Percentiles rank a stretch among this genome's conserved stretches.
Evolutionary conservation across 2,329 filamentous ascomycete species (phyloP).

Genomic region (Neofusicoccum ribis): DNA sequence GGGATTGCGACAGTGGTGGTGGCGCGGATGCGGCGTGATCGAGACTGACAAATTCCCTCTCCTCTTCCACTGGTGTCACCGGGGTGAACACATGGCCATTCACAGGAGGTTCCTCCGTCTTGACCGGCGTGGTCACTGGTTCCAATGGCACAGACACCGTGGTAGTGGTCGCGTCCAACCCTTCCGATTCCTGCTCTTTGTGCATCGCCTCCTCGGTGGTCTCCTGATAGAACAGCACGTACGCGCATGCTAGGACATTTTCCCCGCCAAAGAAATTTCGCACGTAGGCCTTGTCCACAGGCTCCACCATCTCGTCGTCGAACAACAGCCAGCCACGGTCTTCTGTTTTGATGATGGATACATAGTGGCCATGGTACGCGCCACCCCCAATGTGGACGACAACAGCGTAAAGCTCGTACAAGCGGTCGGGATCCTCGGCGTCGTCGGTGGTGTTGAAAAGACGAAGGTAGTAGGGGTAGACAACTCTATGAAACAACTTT

Average conservation of each 20-base stretch:
- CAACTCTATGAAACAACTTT: constrained; percentile 94
- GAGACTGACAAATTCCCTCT: constrained; percentile 57
- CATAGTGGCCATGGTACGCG: constrained; percentile 96
- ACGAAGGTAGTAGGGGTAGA: constrained; percentile 94
- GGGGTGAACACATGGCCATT: constrained; percentile 38
- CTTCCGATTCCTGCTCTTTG: constrained; percentile 82
- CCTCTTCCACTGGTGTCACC: constrained; percentile 44
- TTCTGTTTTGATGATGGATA: constrained; percentile 95
- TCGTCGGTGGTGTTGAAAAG: constrained; percentile 98
- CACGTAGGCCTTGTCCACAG: constrained; percentile 94
- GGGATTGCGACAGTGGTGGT: constrained; percentile 28
- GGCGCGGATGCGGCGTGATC: constrained; percentile 67
- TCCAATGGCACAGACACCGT: constrained; percentile 56
- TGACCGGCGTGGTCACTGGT: constrained; percentile 36
- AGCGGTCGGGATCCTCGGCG: constrained; percentile 84
- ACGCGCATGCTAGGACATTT: constrained; percentile 83
- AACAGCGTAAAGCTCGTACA: constrained; percentile 96
- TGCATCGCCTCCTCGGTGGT: constrained; percentile 68
- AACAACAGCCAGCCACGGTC: constrained; percentile 95
- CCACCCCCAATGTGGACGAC: constrained; percentile 97
- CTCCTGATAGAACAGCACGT: constrained; percentile 97
- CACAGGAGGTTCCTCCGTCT: constrained; percentile 21
- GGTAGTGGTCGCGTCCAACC: constrained; percentile 57
- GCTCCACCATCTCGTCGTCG: constrained; percentile 98
- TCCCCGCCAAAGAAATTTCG: constrained; percentile 95